Percentiles rank a stretch among this genome's conserved stretches.
Conservation (phyloP, 2,329 filamentous ascomycete species). For the Tolypocladium ovalisporum region DNA sequence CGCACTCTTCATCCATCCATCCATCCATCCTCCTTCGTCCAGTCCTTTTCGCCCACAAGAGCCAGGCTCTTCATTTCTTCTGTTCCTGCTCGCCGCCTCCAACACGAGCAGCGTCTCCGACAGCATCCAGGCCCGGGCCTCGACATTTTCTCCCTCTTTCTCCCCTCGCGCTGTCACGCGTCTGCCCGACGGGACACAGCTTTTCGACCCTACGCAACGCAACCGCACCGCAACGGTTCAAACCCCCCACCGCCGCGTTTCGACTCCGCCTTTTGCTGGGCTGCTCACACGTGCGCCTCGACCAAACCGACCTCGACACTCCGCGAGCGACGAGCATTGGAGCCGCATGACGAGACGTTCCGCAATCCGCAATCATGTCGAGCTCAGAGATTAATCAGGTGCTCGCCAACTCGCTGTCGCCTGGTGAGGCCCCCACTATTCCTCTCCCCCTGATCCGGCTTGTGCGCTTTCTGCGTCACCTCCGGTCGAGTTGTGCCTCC, state of each 20-base stretch:
- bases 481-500: neutral
- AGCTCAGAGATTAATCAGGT: slow-evolving; percentile 94
- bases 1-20: neutral
- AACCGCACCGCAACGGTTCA: neutral
- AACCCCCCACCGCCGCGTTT: slow-evolving; percentile 4
- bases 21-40: slow-evolving; percentile 2
- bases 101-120: neutral
- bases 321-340: slow-evolving; percentile 12
- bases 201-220: neutral
- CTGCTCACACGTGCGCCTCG: slow-evolving; percentile 18
- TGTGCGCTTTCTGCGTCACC: neutral
- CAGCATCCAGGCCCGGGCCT: neutral
- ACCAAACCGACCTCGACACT: slow-evolving; percentile 3
- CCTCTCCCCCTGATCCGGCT: slow-evolving; percentile 4
- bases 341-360: slow-evolving; percentile 26
- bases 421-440: slow-evolving; percentile 51
- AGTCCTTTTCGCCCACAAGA: slow-evolving; percentile 2
- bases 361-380: slow-evolving; percentile 43
- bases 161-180: slow-evolving; percentile 7
- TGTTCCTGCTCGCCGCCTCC: neutral
- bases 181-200: neutral
- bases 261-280: slow-evolving; percentile 15
- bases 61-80: slow-evolving; percentile 1
- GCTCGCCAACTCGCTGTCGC: slow-evolving; percentile 90
- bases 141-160: slow-evolving; percentile 8